Base-by-base conservation (phyloP, 768 basidiomycete species). In the Chlorophyllum brunneum region DNA sequence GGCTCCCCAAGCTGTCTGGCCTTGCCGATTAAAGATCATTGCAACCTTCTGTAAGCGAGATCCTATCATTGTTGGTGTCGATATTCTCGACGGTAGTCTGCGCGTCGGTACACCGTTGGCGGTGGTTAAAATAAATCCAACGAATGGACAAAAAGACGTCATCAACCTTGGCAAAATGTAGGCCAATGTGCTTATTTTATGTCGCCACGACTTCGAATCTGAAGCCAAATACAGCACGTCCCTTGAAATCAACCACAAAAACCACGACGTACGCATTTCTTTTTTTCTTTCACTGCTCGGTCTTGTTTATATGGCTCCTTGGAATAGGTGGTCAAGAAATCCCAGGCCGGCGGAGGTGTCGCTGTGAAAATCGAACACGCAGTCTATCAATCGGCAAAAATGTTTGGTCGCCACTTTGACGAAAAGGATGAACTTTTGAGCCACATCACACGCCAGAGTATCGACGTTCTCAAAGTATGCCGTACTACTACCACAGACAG, bases 301-400 rank as follows among this genome's bases (percentile, higher is more conserved):
- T 44, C 52, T 29, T 42, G 30, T 20, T 42, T 22, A 26, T 44
- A 44, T 18, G 33, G 10, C 47, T 49, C 43, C 41, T n/a, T n/a
- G n/a, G 38, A 62, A 16, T 60, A 92, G 90, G 75, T 92, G 23
- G 81, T 98, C 60, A 98, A 97, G 75, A 95, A 92, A 70, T 76
- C 85, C 2, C 93, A 98, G 67, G 85, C 91, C n/a, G 95, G 93
- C 61, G 95, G 80, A 42, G 95, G 97, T 63, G 95, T 98, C 11
- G 95, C 97, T 0, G 90, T 98, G 60, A 99, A 98, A 79, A 98
- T 98, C 55, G 97, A 98, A 67, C 90, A 95, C 66, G 95, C 94
- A 3, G 87, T 95, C 9, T 94, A 98, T 68, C 89, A 98, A 70
- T 88, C 89, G 22, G 85, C 93, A 24, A 95, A 94, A 70, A 87